phyloP scores from a whole-genome alignment of 2,329 filamentous ascomycete genomes.

The Leptodontidium sp. region DNA sequence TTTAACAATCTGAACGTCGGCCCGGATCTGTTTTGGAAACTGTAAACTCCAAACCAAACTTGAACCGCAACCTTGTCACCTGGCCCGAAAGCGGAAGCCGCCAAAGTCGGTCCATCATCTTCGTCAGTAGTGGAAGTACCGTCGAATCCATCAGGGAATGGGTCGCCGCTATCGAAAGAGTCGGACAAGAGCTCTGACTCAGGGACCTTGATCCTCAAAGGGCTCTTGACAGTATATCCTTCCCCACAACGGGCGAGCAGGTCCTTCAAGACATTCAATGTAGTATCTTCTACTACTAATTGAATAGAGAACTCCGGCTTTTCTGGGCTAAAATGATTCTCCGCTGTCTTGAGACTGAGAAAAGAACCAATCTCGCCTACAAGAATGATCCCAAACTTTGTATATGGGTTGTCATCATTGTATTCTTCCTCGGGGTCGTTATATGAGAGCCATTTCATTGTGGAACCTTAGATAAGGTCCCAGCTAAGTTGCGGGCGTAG shows the following conservation, averaged over 20 bases:
- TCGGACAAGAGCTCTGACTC: constrained; percentile 18
- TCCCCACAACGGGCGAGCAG: neutral
- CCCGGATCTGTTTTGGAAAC: constrained; percentile 19
- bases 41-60: constrained; percentile 22
- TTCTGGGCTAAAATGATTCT: neutral
- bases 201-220: constrained; percentile 19
- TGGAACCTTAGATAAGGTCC: neutral
- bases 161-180: constrained; percentile 22
- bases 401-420: neutral
- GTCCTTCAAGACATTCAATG: neutral
- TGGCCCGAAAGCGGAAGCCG: neutral
- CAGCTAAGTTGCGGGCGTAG: neutral
- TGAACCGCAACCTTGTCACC: constrained; percentile 15
- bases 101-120: constrained; percentile 7
- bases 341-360: neutral
- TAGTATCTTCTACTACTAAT: neutral
- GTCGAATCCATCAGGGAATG: constrained; percentile 19
- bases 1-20: constrained; percentile 21
- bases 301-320: constrained; percentile 1
- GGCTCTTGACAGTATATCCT: constrained; percentile 1
- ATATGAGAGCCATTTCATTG: neutral
- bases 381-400: neutral
- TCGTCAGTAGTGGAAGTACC: constrained; percentile 7
- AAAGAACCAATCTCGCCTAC: neutral
- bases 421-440: constrained; percentile 1